phyloP scores from a whole-genome alignment of 305 asterid species.

The Fraxinus velutina region DNA sequence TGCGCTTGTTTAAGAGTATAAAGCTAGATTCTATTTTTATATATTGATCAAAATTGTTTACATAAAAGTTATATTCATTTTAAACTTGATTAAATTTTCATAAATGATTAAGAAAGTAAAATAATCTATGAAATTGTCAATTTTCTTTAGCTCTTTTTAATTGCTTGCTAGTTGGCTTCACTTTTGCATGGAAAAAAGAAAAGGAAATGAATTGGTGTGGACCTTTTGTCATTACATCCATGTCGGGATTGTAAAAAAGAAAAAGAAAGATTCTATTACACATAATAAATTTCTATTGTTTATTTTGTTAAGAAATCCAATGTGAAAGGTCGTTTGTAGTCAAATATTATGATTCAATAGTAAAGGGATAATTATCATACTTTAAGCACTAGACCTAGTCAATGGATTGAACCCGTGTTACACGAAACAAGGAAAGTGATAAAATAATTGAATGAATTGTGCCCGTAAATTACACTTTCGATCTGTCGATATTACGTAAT shows the following conservation, averaged over 20 bases:
- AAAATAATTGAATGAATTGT: background rate
- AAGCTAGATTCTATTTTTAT: no score
- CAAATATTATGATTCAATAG: background rate
- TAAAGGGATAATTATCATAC: conserved; percentile 18
- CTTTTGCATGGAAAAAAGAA: background rate
- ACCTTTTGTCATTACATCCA: conserved; percentile 37
- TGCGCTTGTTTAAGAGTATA: background rate
- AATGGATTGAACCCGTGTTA: conserved; percentile 22
- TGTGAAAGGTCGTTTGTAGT: background rate
- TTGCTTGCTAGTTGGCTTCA: background rate
- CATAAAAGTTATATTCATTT: no score
- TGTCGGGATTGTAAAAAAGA: conserved; percentile 12
- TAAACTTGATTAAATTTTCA: no score
- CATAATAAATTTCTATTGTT: conserved; percentile 23
- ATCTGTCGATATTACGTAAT: no score
- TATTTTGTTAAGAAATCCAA: background rate
- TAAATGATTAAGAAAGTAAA: background rate
- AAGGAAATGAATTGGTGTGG: background rate
- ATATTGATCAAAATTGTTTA: no score
- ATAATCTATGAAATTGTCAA: background rate
- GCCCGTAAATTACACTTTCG: background rate
- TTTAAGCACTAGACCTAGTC: conserved; percentile 31
- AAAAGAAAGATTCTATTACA: conserved; percentile 31
- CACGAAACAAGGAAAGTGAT: background rate
- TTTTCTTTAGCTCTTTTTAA: background rate